Evolutionary conservation across 495 filamentous ascomycete species (phyloP).

Genomic region (Tuber calosporum): DNA sequence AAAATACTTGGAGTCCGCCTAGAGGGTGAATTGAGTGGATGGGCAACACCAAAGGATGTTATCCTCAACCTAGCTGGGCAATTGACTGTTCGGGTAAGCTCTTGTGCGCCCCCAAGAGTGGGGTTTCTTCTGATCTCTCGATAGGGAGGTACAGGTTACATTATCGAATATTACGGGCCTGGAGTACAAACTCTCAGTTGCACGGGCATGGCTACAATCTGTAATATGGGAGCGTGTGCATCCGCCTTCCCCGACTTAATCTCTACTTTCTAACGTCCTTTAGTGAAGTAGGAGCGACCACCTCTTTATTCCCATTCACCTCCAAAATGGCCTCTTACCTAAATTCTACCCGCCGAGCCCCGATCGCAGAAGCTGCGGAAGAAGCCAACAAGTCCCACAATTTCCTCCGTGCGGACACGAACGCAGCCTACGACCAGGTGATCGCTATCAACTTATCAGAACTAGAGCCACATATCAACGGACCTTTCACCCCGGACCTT

Average conservation of each 20-base stretch:
- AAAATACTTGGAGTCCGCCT: constrained; percentile 80
- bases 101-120: background rate
- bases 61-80: constrained; percentile 83
- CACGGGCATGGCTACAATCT: constrained; percentile 87
- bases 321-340: constrained; percentile 67
- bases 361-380: constrained; percentile 59
- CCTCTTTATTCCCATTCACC: constrained; percentile 84
- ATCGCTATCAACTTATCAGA: constrained; percentile 86
- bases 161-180: constrained; percentile 87
- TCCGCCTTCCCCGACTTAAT: background rate
- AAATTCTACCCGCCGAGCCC: constrained; percentile 67
- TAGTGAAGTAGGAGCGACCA: constrained; percentile 88
- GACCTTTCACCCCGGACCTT: constrained; percentile 90
- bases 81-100: constrained; percentile 64
- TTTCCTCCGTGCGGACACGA: constrained; percentile 66
- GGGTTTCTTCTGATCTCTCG: constrained; percentile 24
- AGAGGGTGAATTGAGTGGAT: constrained; percentile 74
- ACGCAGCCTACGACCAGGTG: constrained; percentile 78
- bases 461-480: constrained; percentile 95
- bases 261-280: constrained; percentile 40
- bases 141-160: constrained; percentile 79
- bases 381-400: constrained; percentile 50
- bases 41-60: constrained; percentile 91
- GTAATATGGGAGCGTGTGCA: constrained; percentile 65
- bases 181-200: constrained; percentile 82